A percentile compares a stretch with the other conserved stretches of the same genome.
Conservation (phyloP, 1,284 basidiomycete species). For the Amylostereum chailletii region DNA sequence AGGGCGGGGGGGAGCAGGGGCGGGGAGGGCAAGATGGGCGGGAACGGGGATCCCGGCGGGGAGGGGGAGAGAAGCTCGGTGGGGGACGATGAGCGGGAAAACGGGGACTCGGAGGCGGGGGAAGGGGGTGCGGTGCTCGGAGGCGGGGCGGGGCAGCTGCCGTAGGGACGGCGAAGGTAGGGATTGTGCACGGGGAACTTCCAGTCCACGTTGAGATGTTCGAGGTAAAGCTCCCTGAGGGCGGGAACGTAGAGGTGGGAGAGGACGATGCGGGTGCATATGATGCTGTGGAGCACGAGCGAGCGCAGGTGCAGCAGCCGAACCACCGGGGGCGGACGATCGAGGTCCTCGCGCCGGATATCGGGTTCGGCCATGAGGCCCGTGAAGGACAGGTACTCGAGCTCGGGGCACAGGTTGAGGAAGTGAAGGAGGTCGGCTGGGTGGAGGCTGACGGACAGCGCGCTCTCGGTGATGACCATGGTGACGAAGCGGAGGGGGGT, state of each 20-base stretch:
- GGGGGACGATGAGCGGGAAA: neutral
- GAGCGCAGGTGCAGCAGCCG: slow-evolving; percentile 44
- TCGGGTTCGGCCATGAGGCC: slow-evolving; percentile 43
- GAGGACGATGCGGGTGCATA: slow-evolving; percentile 53
- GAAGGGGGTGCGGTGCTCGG: too few species aligned
- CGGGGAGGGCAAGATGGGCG: neutral
- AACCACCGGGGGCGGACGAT: slow-evolving; percentile 29
- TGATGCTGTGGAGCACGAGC: slow-evolving; percentile 47
- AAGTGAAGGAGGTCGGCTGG: slow-evolving; percentile 46
- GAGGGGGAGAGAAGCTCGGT: neutral
- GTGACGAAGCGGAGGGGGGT: slow-evolving; percentile 44
- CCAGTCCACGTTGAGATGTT: slow-evolving; percentile 58
- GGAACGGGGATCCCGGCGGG: neutral
- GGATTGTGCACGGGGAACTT: slow-evolving; percentile 23
- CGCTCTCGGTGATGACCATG: slow-evolving; percentile 44
- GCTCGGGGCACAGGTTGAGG: slow-evolving; percentile 45
- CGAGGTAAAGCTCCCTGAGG: slow-evolving; percentile 50
- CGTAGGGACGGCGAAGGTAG: slow-evolving; percentile 5
- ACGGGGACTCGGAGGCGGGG: neutral
- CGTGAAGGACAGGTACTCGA: slow-evolving; percentile 47
- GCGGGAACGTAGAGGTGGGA: slow-evolving; percentile 49
- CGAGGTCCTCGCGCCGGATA: slow-evolving; percentile 22
- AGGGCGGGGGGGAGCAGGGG: neutral
- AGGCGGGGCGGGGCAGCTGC: too few species aligned
- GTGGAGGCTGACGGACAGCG: slow-evolving; percentile 26